Evolutionary conservation across 139 green algal genomes (phyloP).

Genomic region (Eudorina sp.): DNA sequence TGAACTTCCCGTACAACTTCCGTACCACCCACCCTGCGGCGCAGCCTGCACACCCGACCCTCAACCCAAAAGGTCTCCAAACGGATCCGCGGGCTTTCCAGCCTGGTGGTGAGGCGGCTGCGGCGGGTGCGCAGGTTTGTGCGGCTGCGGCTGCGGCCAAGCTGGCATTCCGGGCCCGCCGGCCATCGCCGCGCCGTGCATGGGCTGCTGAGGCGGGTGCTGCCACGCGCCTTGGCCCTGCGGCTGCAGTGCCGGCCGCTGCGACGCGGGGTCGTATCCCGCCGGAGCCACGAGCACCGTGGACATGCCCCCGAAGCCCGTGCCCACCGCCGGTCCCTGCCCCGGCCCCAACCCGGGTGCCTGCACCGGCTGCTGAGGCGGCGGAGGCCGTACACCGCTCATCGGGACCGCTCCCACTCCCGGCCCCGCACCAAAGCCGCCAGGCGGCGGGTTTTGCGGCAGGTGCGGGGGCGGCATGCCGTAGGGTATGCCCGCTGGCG

Average conservation of each 20-base stretch:
- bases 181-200: not conserved
- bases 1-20: not conserved
- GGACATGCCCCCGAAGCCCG: no score
- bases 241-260: not conserved
- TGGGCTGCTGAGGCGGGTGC: not conserved
- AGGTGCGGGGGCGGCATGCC: not conserved
- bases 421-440: not conserved
- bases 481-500: not conserved
- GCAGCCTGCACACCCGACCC: not conserved
- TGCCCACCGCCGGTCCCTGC: not conserved
- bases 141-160: not conserved
- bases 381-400: not conserved
- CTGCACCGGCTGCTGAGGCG: not conserved
- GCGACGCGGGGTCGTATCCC: not conserved
- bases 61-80: slow-evolving; percentile 44
- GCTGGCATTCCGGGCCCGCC: not conserved
- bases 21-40: not conserved
- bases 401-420: not conserved
- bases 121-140: not conserved
- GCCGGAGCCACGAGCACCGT: no score
- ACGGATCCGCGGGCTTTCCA: slow-evolving; percentile 24
- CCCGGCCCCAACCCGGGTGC: not conserved
- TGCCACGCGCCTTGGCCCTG: not conserved
- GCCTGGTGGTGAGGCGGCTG: not conserved
- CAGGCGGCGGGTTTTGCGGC: not conserved